Percentiles rank a stretch among this genome's conserved stretches.
Evolutionary conservation across 805 yeast species (phyloP).

Genomic region (Wickerhamiella cacticola): DNA sequence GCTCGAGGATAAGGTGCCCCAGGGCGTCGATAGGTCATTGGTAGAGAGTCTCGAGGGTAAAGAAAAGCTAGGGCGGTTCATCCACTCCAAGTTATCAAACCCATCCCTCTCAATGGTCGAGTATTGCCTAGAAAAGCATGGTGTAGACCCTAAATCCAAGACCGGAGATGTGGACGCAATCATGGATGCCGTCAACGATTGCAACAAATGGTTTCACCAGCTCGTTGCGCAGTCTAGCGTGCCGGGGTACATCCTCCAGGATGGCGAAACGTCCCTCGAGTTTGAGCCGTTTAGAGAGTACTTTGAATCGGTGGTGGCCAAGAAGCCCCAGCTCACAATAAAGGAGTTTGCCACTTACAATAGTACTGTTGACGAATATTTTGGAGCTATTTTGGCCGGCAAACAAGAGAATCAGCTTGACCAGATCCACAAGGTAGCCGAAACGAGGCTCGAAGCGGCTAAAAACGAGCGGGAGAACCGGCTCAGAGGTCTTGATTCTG

Average conservation of each 20-base stretch:
- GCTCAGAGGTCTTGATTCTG: conserved; percentile 48
- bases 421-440: conserved; percentile 44
- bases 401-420: conserved; percentile 64
- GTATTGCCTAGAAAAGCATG: conserved; percentile 38
- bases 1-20: conserved; percentile 23
- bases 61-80: conserved; percentile 44
- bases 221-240: conserved; percentile 12
- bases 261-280: conserved; percentile 18
- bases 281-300: conserved; percentile 24
- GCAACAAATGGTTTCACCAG: conserved; percentile 26
- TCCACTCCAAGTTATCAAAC: conserved; percentile 57
- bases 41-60: conserved; percentile 18
- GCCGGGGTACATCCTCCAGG: conserved; percentile 19
- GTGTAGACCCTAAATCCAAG: conserved; percentile 37
- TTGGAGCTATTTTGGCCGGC: conserved; percentile 73
- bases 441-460: conserved; percentile 62
- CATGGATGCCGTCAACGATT: conserved; percentile 22
- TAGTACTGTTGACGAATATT: conserved; percentile 68
- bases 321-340: conserved; percentile 23
- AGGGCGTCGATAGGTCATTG: conserved; percentile 42
- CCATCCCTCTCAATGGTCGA: conserved; percentile 69
- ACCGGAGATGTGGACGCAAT: conserved; percentile 21
- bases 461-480: conserved; percentile 59
- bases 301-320: conserved; percentile 33
- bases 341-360: conserved; percentile 52